Conservation (phyloP, 2,329 filamentous ascomycete genomes). For the Pseudogymnoascus sp. region DNA sequence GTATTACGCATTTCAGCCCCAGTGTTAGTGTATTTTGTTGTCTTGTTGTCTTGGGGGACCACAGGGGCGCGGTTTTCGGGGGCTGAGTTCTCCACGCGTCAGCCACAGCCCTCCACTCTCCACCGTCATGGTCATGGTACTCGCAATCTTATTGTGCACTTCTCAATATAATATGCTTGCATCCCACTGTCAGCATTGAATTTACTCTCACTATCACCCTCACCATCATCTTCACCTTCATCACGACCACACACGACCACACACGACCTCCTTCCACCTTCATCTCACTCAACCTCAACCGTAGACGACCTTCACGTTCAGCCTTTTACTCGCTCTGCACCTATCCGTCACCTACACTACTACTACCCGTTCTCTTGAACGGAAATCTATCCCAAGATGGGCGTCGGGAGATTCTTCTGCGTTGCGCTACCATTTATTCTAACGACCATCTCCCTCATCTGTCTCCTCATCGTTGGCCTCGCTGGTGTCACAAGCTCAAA, state of each 20-base stretch:
- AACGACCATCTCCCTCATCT: constrained; percentile 68
- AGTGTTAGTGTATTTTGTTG: background rate
- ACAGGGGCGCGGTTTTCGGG: constrained; percentile 4
- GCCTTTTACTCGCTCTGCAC: background rate
- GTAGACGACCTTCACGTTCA: background rate
- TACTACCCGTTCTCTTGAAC: background rate
- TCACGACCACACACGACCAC: too few species aligned
- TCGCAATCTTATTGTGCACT: constrained; percentile 2
- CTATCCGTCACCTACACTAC: background rate
- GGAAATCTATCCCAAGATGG: constrained; percentile 22
- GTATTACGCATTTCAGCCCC: background rate
- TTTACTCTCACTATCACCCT: background rate
- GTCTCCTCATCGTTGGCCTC: constrained; percentile 49
- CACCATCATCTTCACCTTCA: background rate
- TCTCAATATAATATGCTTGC: constrained; percentile 5
- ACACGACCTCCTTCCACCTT: background rate
- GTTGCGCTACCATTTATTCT: constrained; percentile 80
- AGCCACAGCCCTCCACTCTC: background rate
- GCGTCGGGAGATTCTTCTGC: constrained; percentile 72
- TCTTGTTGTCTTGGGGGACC: background rate
- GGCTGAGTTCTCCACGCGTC: constrained; percentile 5
- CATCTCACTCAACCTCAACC: background rate
- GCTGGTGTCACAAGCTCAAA: constrained; percentile 47
- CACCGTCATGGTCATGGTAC: background rate
- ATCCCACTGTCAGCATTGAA: constrained; percentile 10